Evolutionary conservation across 805 yeast species (phyloP).

Genomic region (Zygotorulaspora florentina): DNA sequence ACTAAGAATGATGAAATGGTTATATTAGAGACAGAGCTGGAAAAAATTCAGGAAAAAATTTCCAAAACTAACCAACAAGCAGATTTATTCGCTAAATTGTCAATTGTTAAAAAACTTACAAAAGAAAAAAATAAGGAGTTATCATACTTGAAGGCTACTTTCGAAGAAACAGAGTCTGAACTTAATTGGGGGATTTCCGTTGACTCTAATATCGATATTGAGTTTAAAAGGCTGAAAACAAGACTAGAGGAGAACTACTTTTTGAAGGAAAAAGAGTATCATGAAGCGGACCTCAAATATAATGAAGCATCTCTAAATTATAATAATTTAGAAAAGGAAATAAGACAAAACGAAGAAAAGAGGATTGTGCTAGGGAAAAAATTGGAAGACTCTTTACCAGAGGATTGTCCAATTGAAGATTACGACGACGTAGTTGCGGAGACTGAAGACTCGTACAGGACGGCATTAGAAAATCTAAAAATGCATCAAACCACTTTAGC

Average conservation of each 20-base stretch:
- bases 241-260: slow-evolving; percentile 22
- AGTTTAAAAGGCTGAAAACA: slow-evolving; percentile 19
- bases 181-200: slow-evolving; percentile 12
- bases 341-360: slow-evolving; percentile 12
- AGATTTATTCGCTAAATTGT: slow-evolving; percentile 52
- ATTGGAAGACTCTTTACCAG: slow-evolving; percentile 35
- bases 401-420: slow-evolving; percentile 41
- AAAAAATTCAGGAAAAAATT: slow-evolving; percentile 49
- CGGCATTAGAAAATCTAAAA: slow-evolving; percentile 61
- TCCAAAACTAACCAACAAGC: slow-evolving; percentile 52
- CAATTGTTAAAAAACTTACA: slow-evolving; percentile 31
- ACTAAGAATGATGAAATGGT: slow-evolving; percentile 38
- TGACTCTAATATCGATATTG: slow-evolving; percentile 19
- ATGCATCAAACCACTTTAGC: slow-evolving; percentile 63
- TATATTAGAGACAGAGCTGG: slow-evolving; percentile 44
- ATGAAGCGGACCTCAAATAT: slow-evolving; percentile 12
- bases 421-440: slow-evolving; percentile 50
- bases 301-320: slow-evolving; percentile 18
- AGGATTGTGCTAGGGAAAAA: slow-evolving; percentile 13
- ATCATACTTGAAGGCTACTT: slow-evolving; percentile 2
- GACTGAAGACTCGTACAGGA: slow-evolving; percentile 57
- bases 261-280: slow-evolving; percentile 11
- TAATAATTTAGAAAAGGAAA: slow-evolving; percentile 10
- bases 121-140: slow-evolving; percentile 18
- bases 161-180: slow-evolving; percentile 10